phyloP scores from a whole-genome alignment of 2,329 filamentous ascomycete genomes.

The Phialophora tarda region DNA sequence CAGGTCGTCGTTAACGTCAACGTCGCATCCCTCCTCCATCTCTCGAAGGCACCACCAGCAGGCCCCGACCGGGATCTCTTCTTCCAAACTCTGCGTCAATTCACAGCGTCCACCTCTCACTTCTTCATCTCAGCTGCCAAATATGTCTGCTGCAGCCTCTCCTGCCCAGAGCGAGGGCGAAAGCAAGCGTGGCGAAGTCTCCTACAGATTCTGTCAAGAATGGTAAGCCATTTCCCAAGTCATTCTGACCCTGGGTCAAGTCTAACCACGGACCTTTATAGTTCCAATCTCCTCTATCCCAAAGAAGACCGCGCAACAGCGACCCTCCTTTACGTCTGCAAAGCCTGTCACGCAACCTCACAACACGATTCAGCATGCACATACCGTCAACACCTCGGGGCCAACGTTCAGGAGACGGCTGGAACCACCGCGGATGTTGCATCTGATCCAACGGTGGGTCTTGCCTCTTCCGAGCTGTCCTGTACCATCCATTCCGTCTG shows the following conservation, averaged over 20 bases:
- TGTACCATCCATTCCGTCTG: slow-evolving; percentile 51
- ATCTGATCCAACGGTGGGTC: slow-evolving; percentile 97
- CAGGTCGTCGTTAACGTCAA: not conserved
- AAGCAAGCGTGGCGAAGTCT: slow-evolving; percentile 65
- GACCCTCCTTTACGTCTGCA: slow-evolving; percentile 91
- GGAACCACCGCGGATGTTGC: slow-evolving; percentile 97
- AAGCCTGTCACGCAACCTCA: slow-evolving; percentile 91
- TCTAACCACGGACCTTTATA: slow-evolving; percentile 42
- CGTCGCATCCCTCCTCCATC: not conserved
- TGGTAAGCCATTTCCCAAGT: slow-evolving; percentile 61
- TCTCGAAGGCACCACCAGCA: not conserved
- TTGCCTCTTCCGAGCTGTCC: slow-evolving; percentile 43
- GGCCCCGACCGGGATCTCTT: not conserved
- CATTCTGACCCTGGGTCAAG: not conserved
- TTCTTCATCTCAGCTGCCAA: not conserved
- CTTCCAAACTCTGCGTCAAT: not conserved
- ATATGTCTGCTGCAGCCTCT: slow-evolving; percentile 46
- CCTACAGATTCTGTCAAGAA: slow-evolving; percentile 97
- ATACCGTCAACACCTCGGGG: slow-evolving; percentile 92
- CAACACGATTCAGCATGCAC: slow-evolving; percentile 86
- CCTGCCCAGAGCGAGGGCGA: slow-evolving; percentile 49
- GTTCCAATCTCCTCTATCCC: slow-evolving; percentile 96
- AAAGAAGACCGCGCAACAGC: slow-evolving; percentile 87
- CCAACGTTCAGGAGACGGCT: slow-evolving; percentile 89
- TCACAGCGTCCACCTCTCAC: not conserved